Base-by-base conservation (phyloP, 768 basidiomycete genomes). In the Leccinum fibrillosum region DNA sequence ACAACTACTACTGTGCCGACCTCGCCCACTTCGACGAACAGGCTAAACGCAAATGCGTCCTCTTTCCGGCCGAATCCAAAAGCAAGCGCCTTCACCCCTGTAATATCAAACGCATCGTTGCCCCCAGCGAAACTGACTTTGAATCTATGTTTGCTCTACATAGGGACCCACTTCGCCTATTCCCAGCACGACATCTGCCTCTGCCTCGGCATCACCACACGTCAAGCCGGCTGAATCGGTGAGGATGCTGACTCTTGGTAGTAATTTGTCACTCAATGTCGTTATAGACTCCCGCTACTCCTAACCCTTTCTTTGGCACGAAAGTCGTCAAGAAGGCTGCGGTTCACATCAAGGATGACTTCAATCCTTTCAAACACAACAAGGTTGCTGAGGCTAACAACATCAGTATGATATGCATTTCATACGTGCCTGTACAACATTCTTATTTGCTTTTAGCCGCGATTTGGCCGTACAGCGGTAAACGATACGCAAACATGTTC, bases 341-440 rank as follows among this genome's bases (percentile, higher is more conserved):
- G 3, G 88, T 95, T 35, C 89, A 92, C 69, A 83, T 96, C 73
- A 92, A 96, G 76, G 93, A 97, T 65, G 96, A 98, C 69, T 99
- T 99, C 71, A 97, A 95, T 72, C 94, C 96, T 15, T 97, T 96
- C 84, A 92, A 92, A 75, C 84, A 88, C 66, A 82, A 83, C 68
- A 92, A 92, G 71, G 86, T 94, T 26, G 82, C 78, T 8, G 91
- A 92, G 54, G 84, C 94, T 7, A 74, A 82, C 25, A 80, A 84
- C 68, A 82, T 92, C 61, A 74, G 94, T 95, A 70, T 65, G 93
- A 83, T 25, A 26, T n/a, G 37, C 47, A 10, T 25, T 42, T 8
- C 35, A 25, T 28, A 9, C 25, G 4, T 37, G 12, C 34, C 7
- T 28, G 6, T 19, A 17, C 44, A 39, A 19, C 34, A 17, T 8